A percentile compares a stretch with the other conserved stretches of the same genome.
These are phyloP conservation scores for Stenocarpella maydis DNA, from an alignment of 2,329 filamentous ascomycete genomes.

Conservation along the genomic window DNA sequence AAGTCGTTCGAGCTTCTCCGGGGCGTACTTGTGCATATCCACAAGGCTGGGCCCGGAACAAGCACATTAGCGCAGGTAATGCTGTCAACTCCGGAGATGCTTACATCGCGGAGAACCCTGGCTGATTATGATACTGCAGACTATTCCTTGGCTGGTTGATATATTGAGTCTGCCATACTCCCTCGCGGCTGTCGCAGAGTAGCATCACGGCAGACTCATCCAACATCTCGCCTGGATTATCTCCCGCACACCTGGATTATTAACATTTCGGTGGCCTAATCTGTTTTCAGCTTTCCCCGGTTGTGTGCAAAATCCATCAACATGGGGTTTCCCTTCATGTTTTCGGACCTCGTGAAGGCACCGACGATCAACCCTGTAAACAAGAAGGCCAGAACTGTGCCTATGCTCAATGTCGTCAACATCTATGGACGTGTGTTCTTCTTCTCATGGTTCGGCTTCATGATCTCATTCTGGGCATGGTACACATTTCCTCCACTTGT, in stretches of 20 bases:
- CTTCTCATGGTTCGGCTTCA: constrained; percentile 87
- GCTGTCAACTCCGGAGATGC: constrained; percentile 29
- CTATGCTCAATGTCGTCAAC: constrained; percentile 79
- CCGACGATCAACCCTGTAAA: constrained; percentile 86
- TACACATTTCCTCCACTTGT: constrained; percentile 90
- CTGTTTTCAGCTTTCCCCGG: too few species aligned
- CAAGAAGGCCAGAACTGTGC: constrained; percentile 81
- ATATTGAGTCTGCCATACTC: constrained; percentile 11
- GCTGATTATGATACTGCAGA: constrained; percentile 15
- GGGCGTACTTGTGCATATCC: constrained; percentile 10
- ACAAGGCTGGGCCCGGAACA: constrained; percentile 29
- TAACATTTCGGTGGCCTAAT: neutral
- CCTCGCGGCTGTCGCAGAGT: neutral
- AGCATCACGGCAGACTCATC: neutral
- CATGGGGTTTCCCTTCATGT: constrained; percentile 46
- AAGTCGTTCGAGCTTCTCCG: constrained; percentile 12
- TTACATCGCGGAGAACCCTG: neutral
- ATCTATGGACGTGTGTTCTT: constrained; percentile 88
- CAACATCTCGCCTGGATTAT: neutral
- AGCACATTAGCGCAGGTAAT: constrained; percentile 9
- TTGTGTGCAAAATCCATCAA: neutral
- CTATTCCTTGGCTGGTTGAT: constrained; percentile 13
- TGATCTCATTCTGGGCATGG: constrained; percentile 91
- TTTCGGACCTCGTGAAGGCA: constrained; percentile 55
- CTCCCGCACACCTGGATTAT: neutral